Evolutionary conservation across 1,284 basidiomycete species (phyloP).

Genomic region (Tranzscheliella williamsii): DNA sequence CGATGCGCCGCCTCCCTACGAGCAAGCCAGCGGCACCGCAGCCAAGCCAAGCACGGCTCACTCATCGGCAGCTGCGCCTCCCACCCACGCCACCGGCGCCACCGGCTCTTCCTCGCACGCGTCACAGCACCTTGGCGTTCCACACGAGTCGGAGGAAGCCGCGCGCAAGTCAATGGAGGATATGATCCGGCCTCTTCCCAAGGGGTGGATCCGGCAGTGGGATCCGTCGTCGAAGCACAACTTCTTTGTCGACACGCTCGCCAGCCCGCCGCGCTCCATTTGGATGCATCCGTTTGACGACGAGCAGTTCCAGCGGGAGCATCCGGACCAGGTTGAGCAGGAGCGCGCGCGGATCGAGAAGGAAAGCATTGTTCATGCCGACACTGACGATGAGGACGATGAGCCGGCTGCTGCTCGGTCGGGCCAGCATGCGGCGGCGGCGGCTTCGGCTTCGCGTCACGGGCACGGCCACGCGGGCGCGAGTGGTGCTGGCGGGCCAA

Average conservation of each 20-base stretch:
- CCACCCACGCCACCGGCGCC: neutral
- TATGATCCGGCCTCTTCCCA: slow-evolving; percentile 44
- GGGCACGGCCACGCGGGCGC: neutral
- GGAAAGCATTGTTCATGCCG: slow-evolving; percentile 26
- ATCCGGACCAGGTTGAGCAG: slow-evolving; percentile 13
- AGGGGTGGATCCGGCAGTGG: slow-evolving; percentile 56
- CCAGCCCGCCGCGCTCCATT: slow-evolving; percentile 57
- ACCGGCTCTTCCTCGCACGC: neutral
- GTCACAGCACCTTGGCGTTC: slow-evolving; percentile 14
- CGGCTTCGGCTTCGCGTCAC: neutral
- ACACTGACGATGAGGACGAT: slow-evolving; percentile 40
- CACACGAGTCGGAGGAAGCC: slow-evolving; percentile 1
- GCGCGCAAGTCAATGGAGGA: slow-evolving; percentile 35
- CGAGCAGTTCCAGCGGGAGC: slow-evolving; percentile 22
- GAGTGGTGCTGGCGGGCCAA: slow-evolving; percentile 2
- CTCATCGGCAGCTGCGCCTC: slow-evolving; percentile 1
- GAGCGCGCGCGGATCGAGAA: slow-evolving; percentile 16
- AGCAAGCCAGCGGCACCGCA: slow-evolving; percentile 19
- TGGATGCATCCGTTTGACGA: slow-evolving; percentile 60
- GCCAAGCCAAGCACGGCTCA: no score
- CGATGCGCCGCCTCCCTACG: slow-evolving; percentile 35
- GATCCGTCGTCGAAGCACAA: slow-evolving; percentile 43
- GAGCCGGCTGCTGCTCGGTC: neutral
- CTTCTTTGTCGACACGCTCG: slow-evolving; percentile 56
- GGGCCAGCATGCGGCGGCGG: neutral